These are phyloP conservation scores for Nicotiana noctiflora DNA, from an alignment of 257 asterid species.

Conservation along the genomic window DNA sequence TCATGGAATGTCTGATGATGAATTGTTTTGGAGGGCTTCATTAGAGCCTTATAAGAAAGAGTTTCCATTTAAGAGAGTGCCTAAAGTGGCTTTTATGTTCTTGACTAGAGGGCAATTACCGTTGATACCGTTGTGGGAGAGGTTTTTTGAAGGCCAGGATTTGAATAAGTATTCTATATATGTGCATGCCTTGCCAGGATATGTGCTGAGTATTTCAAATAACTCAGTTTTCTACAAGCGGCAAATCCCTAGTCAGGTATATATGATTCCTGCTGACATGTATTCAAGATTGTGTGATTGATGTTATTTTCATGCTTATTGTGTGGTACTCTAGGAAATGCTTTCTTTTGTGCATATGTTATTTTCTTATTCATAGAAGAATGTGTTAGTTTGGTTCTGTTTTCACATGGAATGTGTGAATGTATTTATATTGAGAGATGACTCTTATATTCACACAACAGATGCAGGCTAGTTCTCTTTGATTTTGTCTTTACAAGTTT, in stretches of 20 bases:
- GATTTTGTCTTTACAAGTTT: too few species aligned
- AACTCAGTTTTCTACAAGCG: slow-evolving; percentile 70
- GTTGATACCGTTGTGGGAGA: too few species aligned
- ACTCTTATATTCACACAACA: neutral
- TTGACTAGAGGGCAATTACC: too few species aligned
- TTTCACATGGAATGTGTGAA: neutral
- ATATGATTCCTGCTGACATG: slow-evolving; percentile 4
- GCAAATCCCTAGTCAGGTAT: slow-evolving; percentile 86
- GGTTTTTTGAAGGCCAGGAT: too few species aligned
- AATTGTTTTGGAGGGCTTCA: too few species aligned
- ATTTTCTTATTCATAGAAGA: neutral
- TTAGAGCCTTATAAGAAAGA: too few species aligned
- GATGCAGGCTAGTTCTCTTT: neutral
- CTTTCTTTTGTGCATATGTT: neutral
- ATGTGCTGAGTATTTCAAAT: slow-evolving; percentile 46
- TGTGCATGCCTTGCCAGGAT: slow-evolving; percentile 71
- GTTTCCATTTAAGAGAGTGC: too few species aligned
- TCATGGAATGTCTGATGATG: too few species aligned
- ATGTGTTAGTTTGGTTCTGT: neutral
- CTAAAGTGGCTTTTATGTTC: too few species aligned
- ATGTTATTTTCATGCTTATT: slow-evolving; percentile 3
- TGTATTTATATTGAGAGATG: neutral
- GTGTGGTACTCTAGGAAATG: neutral
- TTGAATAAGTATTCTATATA: slow-evolving; percentile 36
- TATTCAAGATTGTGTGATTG: slow-evolving; percentile 9